Percentiles rank a stretch among this genome's conserved stretches.
Evolutionary conservation across 106 monocot species (phyloP).

Genomic region (Apostasia shenzhenica): DNA sequence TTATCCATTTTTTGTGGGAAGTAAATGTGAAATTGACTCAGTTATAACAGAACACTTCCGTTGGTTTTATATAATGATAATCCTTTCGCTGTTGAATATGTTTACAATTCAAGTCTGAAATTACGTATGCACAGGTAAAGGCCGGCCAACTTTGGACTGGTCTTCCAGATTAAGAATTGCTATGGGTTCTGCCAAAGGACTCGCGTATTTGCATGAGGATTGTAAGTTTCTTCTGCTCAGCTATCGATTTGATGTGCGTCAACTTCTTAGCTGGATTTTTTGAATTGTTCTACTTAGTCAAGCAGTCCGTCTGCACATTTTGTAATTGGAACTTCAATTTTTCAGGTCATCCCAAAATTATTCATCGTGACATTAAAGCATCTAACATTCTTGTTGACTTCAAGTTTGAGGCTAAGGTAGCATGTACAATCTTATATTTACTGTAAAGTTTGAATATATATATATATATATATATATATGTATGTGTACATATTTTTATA

Average conservation of each 20-base stretch:
- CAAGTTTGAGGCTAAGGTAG: constrained; percentile 78
- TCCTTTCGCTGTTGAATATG: too few species aligned
- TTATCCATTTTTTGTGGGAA: background rate
- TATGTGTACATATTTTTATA: background rate
- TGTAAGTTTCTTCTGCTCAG: constrained; percentile 23
- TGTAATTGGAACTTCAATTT: background rate
- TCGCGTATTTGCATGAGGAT: constrained; percentile 60
- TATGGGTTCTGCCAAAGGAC: constrained; percentile 48
- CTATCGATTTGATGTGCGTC: background rate
- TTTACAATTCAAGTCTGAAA: background rate
- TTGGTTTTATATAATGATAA: too few species aligned
- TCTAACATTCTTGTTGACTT: constrained; percentile 75
- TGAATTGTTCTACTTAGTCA: too few species aligned
- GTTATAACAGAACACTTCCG: too few species aligned
- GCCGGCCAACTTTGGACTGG: constrained; percentile 38
- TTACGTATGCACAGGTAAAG: constrained; percentile 24
- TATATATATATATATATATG: background rate
- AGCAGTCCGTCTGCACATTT: background rate
- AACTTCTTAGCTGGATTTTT: background rate
- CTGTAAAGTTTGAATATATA: background rate
- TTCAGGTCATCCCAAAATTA: constrained; percentile 79
- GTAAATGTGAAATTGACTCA: too few species aligned
- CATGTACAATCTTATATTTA: background rate
- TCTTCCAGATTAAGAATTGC: constrained; percentile 40
- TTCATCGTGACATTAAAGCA: constrained; percentile 78